Percentiles rank a stretch among this genome's conserved stretches.
Evolutionary conservation across 192 early-diverging fungal genomes (phyloP).

Genomic region (Gonapodya prolifera): DNA sequence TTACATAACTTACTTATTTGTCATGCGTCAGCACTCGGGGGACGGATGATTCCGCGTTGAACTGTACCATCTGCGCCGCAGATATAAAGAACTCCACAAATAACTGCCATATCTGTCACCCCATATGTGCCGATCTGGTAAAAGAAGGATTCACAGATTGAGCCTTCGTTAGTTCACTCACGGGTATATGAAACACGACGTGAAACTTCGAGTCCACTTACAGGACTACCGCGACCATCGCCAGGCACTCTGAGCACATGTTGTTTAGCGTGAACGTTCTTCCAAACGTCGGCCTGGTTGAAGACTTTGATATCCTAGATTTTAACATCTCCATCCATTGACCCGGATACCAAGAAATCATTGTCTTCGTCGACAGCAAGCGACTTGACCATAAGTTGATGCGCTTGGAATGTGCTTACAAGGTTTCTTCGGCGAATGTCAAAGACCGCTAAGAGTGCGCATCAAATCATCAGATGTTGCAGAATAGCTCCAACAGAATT

Average conservation of each 20-base stretch:
- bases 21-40: no score
- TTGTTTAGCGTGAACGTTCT: neutral
- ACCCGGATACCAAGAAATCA: slow-evolving; percentile 47
- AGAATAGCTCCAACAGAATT: neutral
- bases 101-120: slow-evolving; percentile 44
- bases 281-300: slow-evolving; percentile 8
- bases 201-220: no score
- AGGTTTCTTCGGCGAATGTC: slow-evolving; percentile 55
- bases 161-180: neutral
- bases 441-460: slow-evolving; percentile 37
- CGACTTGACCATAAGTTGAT: slow-evolving; percentile 48
- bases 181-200: neutral
- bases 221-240: no score
- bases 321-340: slow-evolving; percentile 55
- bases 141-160: neutral
- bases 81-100: slow-evolving; percentile 34
- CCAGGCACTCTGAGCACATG: no score
- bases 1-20: no score
- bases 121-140: slow-evolving; percentile 41
- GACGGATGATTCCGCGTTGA: no score
- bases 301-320: slow-evolving; percentile 41
- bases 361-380: slow-evolving; percentile 47
- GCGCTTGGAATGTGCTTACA: slow-evolving; percentile 54
- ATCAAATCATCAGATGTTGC: neutral
- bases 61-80: slow-evolving; percentile 50